phyloP scores from a whole-genome alignment of 169 alveolate species.

The Fabrea salina region DNA sequence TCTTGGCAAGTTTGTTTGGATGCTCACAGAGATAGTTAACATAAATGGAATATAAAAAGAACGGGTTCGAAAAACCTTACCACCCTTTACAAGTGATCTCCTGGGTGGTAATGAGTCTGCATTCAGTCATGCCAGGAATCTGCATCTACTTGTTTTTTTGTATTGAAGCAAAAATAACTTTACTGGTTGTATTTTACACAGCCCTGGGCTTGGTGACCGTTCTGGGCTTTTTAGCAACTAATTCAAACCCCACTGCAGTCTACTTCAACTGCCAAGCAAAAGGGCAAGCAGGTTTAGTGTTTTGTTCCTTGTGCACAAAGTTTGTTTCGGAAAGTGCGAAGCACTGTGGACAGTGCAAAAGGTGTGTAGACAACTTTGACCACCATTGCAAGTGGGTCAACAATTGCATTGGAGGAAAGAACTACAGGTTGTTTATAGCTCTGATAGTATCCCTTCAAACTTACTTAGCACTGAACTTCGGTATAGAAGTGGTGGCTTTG shows the following conservation, averaged over 20 bases:
- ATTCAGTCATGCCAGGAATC: neutral
- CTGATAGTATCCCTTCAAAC: too few relatives aligned
- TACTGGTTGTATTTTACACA: neutral
- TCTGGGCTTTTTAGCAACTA: neutral
- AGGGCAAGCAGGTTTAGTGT: too few relatives aligned
- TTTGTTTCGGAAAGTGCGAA: too few relatives aligned
- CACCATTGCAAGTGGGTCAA: conserved; percentile 89
- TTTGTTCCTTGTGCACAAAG: too few relatives aligned
- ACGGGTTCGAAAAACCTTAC: conserved; percentile 14
- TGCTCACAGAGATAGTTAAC: neutral
- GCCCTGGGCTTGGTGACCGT: neutral
- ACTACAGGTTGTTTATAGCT: conserved; percentile 51
- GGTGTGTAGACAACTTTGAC: conserved; percentile 81
- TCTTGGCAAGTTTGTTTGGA: neutral
- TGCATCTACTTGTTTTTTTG: neutral
- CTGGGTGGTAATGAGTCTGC: neutral
- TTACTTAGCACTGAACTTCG: too few relatives aligned
- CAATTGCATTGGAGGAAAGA: conserved; percentile 81
- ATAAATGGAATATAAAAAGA: too few relatives aligned
- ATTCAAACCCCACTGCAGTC: conserved; percentile 21
- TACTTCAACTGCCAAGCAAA: too few relatives aligned
- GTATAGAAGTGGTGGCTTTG: too few relatives aligned
- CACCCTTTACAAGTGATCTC: conserved; percentile 10
- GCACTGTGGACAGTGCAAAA: conserved; percentile 85
- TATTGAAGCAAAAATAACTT: neutral